Conservation (phyloP, 108 stramenopile species). For the Fistulifera pelliculosa region DNA sequence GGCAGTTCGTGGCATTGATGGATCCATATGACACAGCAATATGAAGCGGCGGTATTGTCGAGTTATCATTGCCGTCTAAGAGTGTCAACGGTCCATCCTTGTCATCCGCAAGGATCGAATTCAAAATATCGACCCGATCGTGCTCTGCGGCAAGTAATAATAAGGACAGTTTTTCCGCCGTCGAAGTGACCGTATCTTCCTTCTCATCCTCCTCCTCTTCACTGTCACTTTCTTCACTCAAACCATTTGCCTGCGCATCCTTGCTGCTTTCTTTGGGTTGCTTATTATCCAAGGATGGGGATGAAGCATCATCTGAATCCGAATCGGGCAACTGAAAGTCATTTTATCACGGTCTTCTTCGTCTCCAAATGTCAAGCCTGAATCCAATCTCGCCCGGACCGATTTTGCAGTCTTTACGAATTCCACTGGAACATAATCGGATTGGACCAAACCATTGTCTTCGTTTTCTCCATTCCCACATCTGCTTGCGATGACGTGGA, state of each 20-base stretch:
- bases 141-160: slow-evolving; percentile 79
- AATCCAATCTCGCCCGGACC: background rate
- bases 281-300: background rate
- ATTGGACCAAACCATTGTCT: background rate
- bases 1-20: slow-evolving; percentile 53
- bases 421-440: background rate
- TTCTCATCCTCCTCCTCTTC: slow-evolving; percentile 17
- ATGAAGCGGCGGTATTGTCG: slow-evolving; percentile 59
- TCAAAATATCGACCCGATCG: slow-evolving; percentile 79
- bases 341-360: slow-evolving; percentile 6
- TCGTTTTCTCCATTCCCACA: background rate
- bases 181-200: slow-evolving; percentile 34
- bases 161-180: slow-evolving; percentile 64
- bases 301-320: slow-evolving; percentile 7
- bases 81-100: slow-evolving; percentile 17
- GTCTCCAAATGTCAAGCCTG: slow-evolving; percentile 1
- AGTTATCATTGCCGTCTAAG: slow-evolving; percentile 19
- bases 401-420: background rate
- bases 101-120: slow-evolving; percentile 40
- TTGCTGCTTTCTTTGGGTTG: background rate
- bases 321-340: slow-evolving; percentile 1
- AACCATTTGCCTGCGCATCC: background rate
- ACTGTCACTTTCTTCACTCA: slow-evolving; percentile 3
- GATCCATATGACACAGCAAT: slow-evolving; percentile 71
- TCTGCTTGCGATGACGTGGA: background rate